Base-by-base conservation (phyloP, 331 rosid species). In the Malus hybrid region DNA sequence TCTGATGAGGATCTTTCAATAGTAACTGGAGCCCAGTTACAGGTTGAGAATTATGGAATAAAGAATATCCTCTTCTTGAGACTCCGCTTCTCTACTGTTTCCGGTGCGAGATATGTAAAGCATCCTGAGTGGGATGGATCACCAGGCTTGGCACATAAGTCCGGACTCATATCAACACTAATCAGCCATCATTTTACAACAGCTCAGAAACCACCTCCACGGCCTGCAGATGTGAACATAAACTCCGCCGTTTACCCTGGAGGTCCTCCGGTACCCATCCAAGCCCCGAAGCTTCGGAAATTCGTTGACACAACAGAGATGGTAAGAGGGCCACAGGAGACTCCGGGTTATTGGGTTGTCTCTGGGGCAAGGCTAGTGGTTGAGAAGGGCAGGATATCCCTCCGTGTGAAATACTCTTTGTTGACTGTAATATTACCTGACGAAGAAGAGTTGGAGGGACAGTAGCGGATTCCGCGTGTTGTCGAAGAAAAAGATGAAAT, bases 331-430 rank as follows among this genome's bases (percentile, higher is more conserved):
- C 99, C 99, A 24, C 96, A 91, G 57, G 97, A 94, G 79, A 72
- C 81, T 81, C 99, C 99, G 24, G 99, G 99, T 52, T 94, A 94
- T 82, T 94, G 99, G 99, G 95, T 94, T 79, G 93, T 91, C 61
- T 88, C 99, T 6, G 99, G 99, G 60, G 99, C 99, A 74, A 94
- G 89, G 73, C 97, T 91, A 18, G 27, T 85, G 14, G 96, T 94
- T n/a, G 99, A 94, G 74, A 94, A 92, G 88, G 97, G 96, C 12
- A 88, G 76, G 82, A 90, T 94, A 73, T 91, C 96, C 56, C 87
- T 94, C 10, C 84, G 92, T 57, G 99, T 91, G 65, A 92, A 84
- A 83, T 91, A 90, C 86, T 92, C 99, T 63, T 80, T 94, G 65
- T 79, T 94, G 82, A 94, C 99, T 61, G 80, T 86, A 67, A 60